A percentile compares a stretch with the other conserved stretches of the same genome.
Evolutionary conservation across 2,329 filamentous ascomycete genomes (phyloP).

Genomic region (Sphaceloma murrayae): DNA sequence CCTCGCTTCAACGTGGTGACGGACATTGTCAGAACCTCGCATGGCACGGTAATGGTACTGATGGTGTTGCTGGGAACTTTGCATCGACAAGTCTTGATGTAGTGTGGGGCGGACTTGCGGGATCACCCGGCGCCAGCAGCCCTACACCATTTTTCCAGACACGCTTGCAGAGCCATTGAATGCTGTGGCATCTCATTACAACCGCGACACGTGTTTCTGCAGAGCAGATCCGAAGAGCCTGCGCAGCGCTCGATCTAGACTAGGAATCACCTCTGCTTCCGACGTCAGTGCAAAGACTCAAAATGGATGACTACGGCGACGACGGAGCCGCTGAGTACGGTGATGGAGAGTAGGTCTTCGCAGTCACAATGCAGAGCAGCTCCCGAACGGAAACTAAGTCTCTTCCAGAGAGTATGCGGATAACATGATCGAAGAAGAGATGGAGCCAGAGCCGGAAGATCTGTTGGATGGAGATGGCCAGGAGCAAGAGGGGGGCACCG

Average conservation of each 20-base stretch:
- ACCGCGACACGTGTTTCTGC: no score
- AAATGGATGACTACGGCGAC: slow-evolving; percentile 29
- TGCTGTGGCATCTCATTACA: no score
- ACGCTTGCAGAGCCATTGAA: not conserved
- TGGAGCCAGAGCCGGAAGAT: slow-evolving; percentile 41
- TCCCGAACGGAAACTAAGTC: no score
- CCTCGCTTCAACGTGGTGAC: not conserved
- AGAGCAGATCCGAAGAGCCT: no score
- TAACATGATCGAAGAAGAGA: slow-evolving; percentile 31
- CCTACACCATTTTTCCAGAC: slow-evolving; percentile 11
- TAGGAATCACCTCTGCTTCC: no score
- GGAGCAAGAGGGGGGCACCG: slow-evolving; percentile 22
- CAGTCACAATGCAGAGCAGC: no score
- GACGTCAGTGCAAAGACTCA: no score
- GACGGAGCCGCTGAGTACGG: slow-evolving; percentile 20
- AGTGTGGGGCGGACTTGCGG: no score
- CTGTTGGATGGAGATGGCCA: slow-evolving; percentile 48
- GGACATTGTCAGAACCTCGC: not conserved
- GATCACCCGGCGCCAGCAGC: slow-evolving; percentile 10
- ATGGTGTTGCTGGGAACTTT: no score
- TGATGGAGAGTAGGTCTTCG: slow-evolving; percentile 20
- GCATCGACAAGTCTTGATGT: no score
- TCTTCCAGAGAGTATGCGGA: slow-evolving; percentile 31
- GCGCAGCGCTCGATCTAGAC: no score
- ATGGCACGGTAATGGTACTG: no score